These are phyloP conservation scores for Corynespora cassiicola DNA, from an alignment of 2,329 filamentous ascomycete genomes.

Conservation along the genomic window DNA sequence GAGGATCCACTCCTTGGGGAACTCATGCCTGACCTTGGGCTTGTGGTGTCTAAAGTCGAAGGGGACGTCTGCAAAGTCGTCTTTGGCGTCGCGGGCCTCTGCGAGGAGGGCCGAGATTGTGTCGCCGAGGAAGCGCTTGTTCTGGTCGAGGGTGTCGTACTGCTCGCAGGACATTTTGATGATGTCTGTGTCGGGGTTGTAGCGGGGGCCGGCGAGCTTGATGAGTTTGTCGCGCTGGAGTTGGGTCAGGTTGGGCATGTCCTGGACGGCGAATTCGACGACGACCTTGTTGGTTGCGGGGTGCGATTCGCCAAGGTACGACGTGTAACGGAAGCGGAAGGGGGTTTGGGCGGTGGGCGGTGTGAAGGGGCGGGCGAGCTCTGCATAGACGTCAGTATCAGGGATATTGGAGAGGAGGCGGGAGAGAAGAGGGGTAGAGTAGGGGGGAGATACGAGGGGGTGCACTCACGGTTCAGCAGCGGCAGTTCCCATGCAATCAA, in stretches of 20 bases:
- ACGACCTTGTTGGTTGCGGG: slow-evolving; percentile 94
- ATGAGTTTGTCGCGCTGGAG: slow-evolving; percentile 79
- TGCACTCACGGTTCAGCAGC: slow-evolving; percentile 76
- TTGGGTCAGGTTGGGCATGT: slow-evolving; percentile 70
- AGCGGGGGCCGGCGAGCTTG: slow-evolving; percentile 85
- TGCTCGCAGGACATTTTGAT: slow-evolving; percentile 91
- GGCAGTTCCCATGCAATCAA: slow-evolving; percentile 97
- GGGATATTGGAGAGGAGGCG: not conserved
- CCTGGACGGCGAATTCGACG: slow-evolving; percentile 80
- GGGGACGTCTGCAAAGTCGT: slow-evolving; percentile 88
- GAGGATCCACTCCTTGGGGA: slow-evolving; percentile 85
- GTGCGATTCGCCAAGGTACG: slow-evolving; percentile 92
- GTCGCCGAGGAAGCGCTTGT: slow-evolving; percentile 92
- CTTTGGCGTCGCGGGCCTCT: slow-evolving; percentile 75
- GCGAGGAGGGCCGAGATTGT: slow-evolving; percentile 74
- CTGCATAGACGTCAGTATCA: slow-evolving; percentile 52
- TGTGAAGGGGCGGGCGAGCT: slow-evolving; percentile 81
- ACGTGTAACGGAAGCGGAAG: slow-evolving; percentile 94
- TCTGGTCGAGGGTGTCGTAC: slow-evolving; percentile 88
- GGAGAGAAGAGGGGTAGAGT: not conserved
- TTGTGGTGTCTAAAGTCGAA: slow-evolving; percentile 87
- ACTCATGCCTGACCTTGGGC: slow-evolving; percentile 69
- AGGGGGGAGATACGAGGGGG: slow-evolving; percentile 1
- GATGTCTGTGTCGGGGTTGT: slow-evolving; percentile 81
- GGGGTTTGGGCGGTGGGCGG: slow-evolving; percentile 72